These are phyloP conservation scores for Digitaria exilis DNA, from an alignment of 202 grass and related monocot species.

Conservation along the genomic window DNA sequence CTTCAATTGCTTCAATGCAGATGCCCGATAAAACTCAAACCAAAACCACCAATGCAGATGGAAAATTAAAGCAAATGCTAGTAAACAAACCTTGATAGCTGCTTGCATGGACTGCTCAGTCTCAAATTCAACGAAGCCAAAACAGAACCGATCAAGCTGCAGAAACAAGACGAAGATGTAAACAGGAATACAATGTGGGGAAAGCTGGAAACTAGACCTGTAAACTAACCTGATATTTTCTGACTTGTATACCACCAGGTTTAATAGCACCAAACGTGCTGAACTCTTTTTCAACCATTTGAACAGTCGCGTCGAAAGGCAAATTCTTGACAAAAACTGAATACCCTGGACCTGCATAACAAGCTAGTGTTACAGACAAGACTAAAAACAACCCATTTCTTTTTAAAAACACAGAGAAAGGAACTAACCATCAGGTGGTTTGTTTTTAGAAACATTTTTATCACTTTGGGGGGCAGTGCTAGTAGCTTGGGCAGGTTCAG, in stretches of 20 bases:
- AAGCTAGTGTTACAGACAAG: background rate
- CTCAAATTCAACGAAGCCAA: constrained; percentile 95
- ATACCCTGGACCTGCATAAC: constrained; percentile 62
- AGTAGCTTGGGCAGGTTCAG: constrained; percentile 31
- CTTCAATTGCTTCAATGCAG: background rate
- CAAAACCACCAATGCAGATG: background rate
- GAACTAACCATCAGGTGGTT: constrained; percentile 49
- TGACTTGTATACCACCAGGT: constrained; percentile 81
- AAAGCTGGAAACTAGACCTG: background rate
- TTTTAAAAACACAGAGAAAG: background rate
- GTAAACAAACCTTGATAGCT: constrained; percentile 78
- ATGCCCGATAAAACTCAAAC: constrained; percentile 14
- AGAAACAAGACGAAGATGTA: constrained; percentile 35
- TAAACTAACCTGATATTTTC: constrained; percentile 65
- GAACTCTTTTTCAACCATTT: constrained; percentile 73
- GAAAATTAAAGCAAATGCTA: background rate
- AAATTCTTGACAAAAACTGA: constrained; percentile 90
- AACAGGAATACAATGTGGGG: constrained; percentile 7
- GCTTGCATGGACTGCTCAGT: constrained; percentile 71
- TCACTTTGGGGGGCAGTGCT: constrained; percentile 36
- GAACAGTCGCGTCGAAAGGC: constrained; percentile 53
- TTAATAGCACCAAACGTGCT: constrained; percentile 82
- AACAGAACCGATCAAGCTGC: constrained; percentile 77
- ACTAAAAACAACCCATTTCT: background rate
- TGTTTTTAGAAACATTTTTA: constrained; percentile 43